phyloP scores from a whole-genome alignment of 352 stramenopile species.

The Globisporangium acanthophoron region DNA sequence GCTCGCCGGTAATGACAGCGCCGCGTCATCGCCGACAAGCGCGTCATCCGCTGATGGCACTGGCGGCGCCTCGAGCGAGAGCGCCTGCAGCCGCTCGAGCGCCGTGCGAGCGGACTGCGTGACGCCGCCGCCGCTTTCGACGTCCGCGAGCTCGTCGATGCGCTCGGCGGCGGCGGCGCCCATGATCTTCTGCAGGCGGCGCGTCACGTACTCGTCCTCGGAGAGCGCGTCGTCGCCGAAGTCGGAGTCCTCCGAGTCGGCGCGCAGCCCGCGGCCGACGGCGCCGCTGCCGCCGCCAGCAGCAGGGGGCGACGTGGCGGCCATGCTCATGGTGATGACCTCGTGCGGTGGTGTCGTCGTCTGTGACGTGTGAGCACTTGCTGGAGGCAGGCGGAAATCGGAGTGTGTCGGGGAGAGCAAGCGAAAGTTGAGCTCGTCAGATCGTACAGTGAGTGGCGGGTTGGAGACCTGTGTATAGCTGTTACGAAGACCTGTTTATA shows the following conservation, averaged over 20 bases:
- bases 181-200: constrained; percentile 52
- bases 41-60: constrained; percentile 9
- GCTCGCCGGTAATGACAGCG: not conserved
- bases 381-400: not conserved
- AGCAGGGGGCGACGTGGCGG: not conserved
- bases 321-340: not conserved
- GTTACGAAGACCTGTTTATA: not conserved
- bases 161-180: constrained; percentile 15
- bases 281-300: not conserved
- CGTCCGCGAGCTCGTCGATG: constrained; percentile 14
- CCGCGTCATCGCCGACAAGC: not conserved
- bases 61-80: constrained; percentile 26
- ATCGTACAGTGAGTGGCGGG: not conserved
- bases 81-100: constrained; percentile 50
- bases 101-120: constrained; percentile 19
- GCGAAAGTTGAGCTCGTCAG: not conserved
- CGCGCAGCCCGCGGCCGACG: constrained; percentile 8
- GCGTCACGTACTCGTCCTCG: constrained; percentile 38
- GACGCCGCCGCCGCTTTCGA: not conserved
- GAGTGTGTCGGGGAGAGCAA: not conserved
- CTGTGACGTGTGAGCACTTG: no score
- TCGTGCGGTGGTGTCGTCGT: no score
- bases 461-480: not conserved
- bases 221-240: constrained; percentile 49
- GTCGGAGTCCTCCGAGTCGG: constrained; percentile 33